Conservation (phyloP, 2,329 filamentous ascomycete genomes). For the Ophiostoma perfectum region DNA sequence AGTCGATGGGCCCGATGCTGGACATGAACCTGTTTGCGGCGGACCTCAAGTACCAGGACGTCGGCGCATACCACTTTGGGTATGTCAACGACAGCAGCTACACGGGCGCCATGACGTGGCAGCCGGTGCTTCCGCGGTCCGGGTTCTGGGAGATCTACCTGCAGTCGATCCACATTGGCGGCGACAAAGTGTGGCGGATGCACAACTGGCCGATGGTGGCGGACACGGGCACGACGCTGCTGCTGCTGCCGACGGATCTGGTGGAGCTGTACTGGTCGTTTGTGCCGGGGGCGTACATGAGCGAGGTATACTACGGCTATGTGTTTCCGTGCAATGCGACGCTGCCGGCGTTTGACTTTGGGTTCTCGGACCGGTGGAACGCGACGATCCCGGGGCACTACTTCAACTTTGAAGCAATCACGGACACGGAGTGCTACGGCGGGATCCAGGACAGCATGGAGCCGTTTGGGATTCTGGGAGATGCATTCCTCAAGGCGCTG, state of each 20-base stretch:
- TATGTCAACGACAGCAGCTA: slow-evolving; percentile 40
- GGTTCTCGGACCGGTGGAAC: slow-evolving; percentile 40
- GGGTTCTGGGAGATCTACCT: slow-evolving; percentile 40
- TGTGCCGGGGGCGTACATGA: slow-evolving; percentile 49
- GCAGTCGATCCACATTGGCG: slow-evolving; percentile 35
- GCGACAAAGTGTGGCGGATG: slow-evolving; percentile 35
- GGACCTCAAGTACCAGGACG: slow-evolving; percentile 45
- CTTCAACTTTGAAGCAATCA: slow-evolving; percentile 46
- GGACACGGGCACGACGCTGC: slow-evolving; percentile 64
- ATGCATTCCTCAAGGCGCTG: slow-evolving; percentile 71
- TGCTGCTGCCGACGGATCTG: slow-evolving; percentile 55
- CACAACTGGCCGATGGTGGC: slow-evolving; percentile 49
- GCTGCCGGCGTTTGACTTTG: slow-evolving; percentile 49
- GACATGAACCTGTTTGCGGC: slow-evolving; percentile 43
- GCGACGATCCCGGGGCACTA: slow-evolving; percentile 47
- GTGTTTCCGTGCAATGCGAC: slow-evolving; percentile 47
- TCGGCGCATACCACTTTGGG: slow-evolving; percentile 49
- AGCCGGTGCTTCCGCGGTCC: slow-evolving; percentile 47
- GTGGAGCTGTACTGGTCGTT: slow-evolving; percentile 54
- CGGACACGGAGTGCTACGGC: slow-evolving; percentile 60
- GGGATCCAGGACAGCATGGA: slow-evolving; percentile 60
- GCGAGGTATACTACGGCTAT: slow-evolving; percentile 43
- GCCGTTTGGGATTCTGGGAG: slow-evolving; percentile 64
- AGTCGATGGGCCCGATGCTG: slow-evolving; percentile 40
- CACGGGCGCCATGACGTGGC: slow-evolving; percentile 41